These are phyloP conservation scores for Acacia confusa DNA, from an alignment of 306 rosid genomes.

Conservation along the genomic window DNA sequence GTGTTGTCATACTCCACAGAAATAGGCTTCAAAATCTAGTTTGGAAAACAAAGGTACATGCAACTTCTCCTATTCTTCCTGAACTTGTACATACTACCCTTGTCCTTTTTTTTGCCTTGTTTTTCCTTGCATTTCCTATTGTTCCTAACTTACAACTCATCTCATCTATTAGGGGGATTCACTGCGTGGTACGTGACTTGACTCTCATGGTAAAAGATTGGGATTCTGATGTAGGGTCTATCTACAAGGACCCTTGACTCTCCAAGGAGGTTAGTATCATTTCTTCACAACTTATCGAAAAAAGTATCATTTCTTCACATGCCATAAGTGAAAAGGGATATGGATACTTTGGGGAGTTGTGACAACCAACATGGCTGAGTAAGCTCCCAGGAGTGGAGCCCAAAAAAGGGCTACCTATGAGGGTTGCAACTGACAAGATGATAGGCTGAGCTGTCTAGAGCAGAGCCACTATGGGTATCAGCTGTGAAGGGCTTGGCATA, in stretches of 20 bases:
- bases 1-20: background rate
- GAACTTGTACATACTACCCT: background rate
- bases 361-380: background rate
- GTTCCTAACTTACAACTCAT: background rate
- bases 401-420: background rate
- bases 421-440: background rate
- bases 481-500: background rate
- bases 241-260: background rate
- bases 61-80: slow-evolving; percentile 21
- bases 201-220: background rate
- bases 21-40: slow-evolving; percentile 14
- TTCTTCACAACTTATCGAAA: background rate
- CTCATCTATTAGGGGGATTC: background rate
- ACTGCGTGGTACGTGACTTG: background rate
- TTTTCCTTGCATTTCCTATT: background rate
- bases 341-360: background rate
- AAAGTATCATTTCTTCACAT: background rate
- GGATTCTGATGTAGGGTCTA: background rate
- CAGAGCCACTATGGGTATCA: background rate
- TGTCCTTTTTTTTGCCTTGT: background rate
- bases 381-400: background rate
- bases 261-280: background rate
- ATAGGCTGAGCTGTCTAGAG: background rate
- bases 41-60: background rate
- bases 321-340: background rate